Base-by-base conservation (phyloP, 2,329 filamentous ascomycete genomes). In the Neofusicoccum parvum region DNA sequence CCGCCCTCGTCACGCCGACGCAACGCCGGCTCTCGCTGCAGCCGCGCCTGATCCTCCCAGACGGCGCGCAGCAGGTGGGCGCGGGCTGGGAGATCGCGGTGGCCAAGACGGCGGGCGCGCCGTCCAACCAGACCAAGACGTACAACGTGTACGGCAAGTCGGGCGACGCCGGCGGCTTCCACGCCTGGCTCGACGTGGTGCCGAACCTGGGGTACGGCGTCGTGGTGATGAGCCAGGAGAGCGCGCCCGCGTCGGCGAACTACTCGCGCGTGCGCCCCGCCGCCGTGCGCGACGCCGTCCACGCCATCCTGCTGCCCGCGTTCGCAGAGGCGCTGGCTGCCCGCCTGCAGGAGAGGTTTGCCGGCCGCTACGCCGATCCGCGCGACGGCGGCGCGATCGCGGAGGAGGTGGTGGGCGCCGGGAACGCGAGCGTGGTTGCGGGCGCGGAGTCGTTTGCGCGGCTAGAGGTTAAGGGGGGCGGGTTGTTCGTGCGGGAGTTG, bases 141-240 rank as follows among this genome's bases (percentile, higher is more conserved):
- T 74, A 75, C 64, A 67, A 64, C 17, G 62, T 71, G 45, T 76
- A 72, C 64, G 74, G 74, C 11, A 76, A 76, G 49, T 70, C 72
- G n/a, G 74, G 74, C 2, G 70, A 74, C 46, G 74, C 71, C 12
- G 73, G 73, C 27, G 73, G 73, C n/a, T 76, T 69, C 70, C 72
- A 72, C 58, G 68, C 69, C 2, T 75, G 73, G 72, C 71, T 76
- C 9, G 74, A 76, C 36, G 66, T 69, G 1, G 69, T 75, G 23
- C 72, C 74, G 12, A 72, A 72, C 51, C 66, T 75, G 1, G 74
- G 74, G 5, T 76, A 75, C 48, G 74, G 74, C 1, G 62, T 74
- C 23, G 68, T 74, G 9, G 64, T 74, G 6, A 53, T 76, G 1
- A 10, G 53, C 9, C 45, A 54, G 43, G 63, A 59, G 15, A 53